These are phyloP conservation scores for Dalbergia cultrata DNA, from an alignment of 306 rosid species.

Conservation along the genomic window DNA sequence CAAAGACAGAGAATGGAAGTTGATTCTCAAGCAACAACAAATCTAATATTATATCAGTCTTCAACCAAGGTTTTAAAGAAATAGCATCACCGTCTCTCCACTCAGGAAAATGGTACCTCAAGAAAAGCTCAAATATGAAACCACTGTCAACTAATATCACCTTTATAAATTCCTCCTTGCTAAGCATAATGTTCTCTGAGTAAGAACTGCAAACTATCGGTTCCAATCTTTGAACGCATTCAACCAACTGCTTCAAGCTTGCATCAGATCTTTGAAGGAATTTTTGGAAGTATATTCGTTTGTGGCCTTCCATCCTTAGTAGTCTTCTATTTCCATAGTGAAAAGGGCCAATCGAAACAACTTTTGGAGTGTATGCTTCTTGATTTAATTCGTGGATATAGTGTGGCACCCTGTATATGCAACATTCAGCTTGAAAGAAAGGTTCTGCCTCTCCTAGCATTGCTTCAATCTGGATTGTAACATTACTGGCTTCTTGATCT, in stretches of 20 bases:
- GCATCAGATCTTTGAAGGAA: not conserved
- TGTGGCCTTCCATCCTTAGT: not conserved
- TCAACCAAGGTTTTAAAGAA: not conserved
- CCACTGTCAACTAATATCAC: constrained; percentile 2
- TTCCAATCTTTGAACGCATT: not conserved
- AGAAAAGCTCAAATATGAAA: constrained; percentile 21
- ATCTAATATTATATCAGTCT: not conserved
- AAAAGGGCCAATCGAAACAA: not conserved
- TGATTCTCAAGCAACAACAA: not conserved
- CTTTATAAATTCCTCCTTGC: not conserved
- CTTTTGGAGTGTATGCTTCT: not conserved
- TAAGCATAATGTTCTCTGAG: not conserved
- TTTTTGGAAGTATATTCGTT: not conserved
- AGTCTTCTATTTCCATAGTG: not conserved
- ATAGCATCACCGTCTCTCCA: not conserved
- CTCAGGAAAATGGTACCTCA: not conserved
- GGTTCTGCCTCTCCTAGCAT: not conserved
- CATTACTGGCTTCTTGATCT: no score
- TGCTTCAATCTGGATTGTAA: not conserved
- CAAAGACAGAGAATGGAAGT: not conserved
- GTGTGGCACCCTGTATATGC: not conserved
- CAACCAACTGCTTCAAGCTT: not conserved
- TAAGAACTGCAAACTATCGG: not conserved
- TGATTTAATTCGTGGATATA: not conserved
- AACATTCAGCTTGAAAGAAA: not conserved